Conservation (phyloP, 768 basidiomycete genomes). For the Kwoniella sp. region DNA sequence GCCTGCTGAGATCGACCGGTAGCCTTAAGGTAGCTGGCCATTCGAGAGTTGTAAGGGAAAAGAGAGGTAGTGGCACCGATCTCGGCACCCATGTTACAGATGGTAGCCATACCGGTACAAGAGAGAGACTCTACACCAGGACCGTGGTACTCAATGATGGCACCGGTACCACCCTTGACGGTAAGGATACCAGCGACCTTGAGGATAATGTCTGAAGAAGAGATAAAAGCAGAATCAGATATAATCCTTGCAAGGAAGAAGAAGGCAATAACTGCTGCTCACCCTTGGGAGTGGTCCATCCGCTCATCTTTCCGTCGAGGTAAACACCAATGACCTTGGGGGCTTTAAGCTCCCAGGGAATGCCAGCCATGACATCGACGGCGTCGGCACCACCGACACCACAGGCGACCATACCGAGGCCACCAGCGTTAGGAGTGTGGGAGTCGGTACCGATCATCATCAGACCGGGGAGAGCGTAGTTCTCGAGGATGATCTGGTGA, state of each 20-base stretch:
- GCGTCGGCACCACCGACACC: slow-evolving; percentile 99
- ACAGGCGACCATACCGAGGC: slow-evolving; percentile 98
- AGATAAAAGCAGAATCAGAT: slow-evolving; percentile 14
- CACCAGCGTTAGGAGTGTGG: slow-evolving; percentile 98
- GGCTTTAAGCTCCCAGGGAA: slow-evolving; percentile 99
- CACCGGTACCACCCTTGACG: slow-evolving; percentile 98
- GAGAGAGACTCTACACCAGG: slow-evolving; percentile 93
- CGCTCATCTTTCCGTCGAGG: slow-evolving; percentile 87
- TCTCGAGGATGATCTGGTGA: slow-evolving; percentile 97
- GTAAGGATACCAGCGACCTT: slow-evolving; percentile 99
- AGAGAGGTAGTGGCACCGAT: slow-evolving; percentile 98
- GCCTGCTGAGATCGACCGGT: slow-evolving; percentile 88
- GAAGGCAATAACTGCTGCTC: slow-evolving; percentile 60
- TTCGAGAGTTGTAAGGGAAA: slow-evolving; percentile 97
- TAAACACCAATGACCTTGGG: slow-evolving; percentile 99
- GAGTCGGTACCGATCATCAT: slow-evolving; percentile 99
- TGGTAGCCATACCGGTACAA: slow-evolving; percentile 98
- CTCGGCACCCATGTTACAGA: slow-evolving; percentile 99
- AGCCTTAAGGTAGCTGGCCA: slow-evolving; percentile 91
- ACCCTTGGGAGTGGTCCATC: slow-evolving; percentile 94
- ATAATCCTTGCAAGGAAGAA: not conserved
- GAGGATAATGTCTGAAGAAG: slow-evolving; percentile 81
- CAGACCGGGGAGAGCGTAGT: slow-evolving; percentile 98
- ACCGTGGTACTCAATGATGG: slow-evolving; percentile 96
- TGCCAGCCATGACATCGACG: slow-evolving; percentile 96